phyloP scores from a whole-genome alignment of 495 filamentous ascomycete species.

The Aspergillus nanangensis region DNA sequence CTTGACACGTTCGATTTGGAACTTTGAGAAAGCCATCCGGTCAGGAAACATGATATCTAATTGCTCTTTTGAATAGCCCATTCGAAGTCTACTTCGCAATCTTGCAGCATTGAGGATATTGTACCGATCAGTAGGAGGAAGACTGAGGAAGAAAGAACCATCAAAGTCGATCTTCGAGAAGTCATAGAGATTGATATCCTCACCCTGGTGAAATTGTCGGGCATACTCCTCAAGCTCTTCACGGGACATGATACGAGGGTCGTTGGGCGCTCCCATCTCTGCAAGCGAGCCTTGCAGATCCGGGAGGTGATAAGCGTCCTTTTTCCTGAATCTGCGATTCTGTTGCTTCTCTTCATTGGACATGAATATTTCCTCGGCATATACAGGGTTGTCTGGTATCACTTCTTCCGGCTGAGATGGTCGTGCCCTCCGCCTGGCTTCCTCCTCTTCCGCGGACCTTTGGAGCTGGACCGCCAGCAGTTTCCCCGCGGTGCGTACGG shows the following conservation, averaged over 20 bases:
- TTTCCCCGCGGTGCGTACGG: slow-evolving; percentile 81
- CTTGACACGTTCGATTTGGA: slow-evolving; percentile 90
- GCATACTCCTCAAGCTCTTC: slow-evolving; percentile 94
- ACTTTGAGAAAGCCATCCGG: slow-evolving; percentile 93
- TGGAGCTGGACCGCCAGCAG: slow-evolving; percentile 91
- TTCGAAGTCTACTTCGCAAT: slow-evolving; percentile 77
- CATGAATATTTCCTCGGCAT: slow-evolving; percentile 85
- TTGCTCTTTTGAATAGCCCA: slow-evolving; percentile 96
- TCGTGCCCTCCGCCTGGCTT: slow-evolving; percentile 49
- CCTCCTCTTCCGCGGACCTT: slow-evolving; percentile 78
- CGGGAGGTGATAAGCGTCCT: slow-evolving; percentile 90
- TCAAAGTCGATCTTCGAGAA: slow-evolving; percentile 99
- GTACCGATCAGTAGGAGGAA: slow-evolving; percentile 88
- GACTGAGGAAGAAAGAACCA: slow-evolving; percentile 82
- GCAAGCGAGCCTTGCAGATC: slow-evolving; percentile 71
- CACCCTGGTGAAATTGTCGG: slow-evolving; percentile 82
- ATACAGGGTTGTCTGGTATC: slow-evolving; percentile 70
- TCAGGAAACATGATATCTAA: slow-evolving; percentile 94
- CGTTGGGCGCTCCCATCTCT: slow-evolving; percentile 83
- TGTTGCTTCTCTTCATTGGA: slow-evolving; percentile 67
- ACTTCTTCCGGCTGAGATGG: slow-evolving; percentile 55
- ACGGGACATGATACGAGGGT: slow-evolving; percentile 89
- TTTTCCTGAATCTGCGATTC: slow-evolving; percentile 77
- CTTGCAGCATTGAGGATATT: slow-evolving; percentile 95
- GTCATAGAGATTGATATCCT: slow-evolving; percentile 97